These are phyloP conservation scores for Coffea humblotiana DNA, from an alignment of 305 asterid species.

Conservation along the genomic window DNA sequence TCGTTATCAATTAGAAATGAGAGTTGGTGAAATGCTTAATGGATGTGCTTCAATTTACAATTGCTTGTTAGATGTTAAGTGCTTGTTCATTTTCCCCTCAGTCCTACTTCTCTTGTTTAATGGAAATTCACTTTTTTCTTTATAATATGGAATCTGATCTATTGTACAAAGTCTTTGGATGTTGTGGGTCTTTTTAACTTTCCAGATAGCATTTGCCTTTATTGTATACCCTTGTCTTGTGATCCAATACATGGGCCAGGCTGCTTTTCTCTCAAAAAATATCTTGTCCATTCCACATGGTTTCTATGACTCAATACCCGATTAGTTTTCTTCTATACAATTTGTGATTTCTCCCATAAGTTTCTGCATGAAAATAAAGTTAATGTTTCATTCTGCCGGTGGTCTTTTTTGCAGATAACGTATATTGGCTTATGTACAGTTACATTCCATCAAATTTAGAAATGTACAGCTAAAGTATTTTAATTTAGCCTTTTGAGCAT, in stretches of 20 bases:
- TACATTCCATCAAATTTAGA: neutral
- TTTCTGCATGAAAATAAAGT: neutral
- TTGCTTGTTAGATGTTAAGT: too few relatives aligned
- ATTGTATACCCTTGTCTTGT: conserved; percentile 89
- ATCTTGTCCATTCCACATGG: conserved; percentile 51
- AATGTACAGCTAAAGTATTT: neutral
- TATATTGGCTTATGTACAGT: conserved; percentile 46
- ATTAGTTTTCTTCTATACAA: conserved; percentile 43
- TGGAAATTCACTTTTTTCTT: too few relatives aligned
- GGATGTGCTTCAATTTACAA: too few relatives aligned
- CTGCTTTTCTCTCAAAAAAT: conserved; percentile 85
- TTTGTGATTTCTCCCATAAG: conserved; percentile 9
- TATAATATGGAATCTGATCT: too few relatives aligned
- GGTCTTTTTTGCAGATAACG: conserved; percentile 46
- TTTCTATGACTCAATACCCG: conserved; percentile 84
- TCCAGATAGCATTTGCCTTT: conserved; percentile 79
- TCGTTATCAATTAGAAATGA: too few relatives aligned
- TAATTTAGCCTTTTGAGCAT: neutral
- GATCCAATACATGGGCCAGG: conserved; percentile 98
- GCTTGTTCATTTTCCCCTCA: too few relatives aligned
- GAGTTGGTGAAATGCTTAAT: too few relatives aligned
- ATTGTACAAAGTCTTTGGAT: too few relatives aligned
- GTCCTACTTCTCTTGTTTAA: too few relatives aligned
- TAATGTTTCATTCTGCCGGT: conserved; percentile 5
- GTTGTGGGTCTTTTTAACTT: too few relatives aligned